These are phyloP conservation scores for Pyrenophora teres DNA, from an alignment of 2,329 filamentous ascomycete species.

Conservation along the genomic window DNA sequence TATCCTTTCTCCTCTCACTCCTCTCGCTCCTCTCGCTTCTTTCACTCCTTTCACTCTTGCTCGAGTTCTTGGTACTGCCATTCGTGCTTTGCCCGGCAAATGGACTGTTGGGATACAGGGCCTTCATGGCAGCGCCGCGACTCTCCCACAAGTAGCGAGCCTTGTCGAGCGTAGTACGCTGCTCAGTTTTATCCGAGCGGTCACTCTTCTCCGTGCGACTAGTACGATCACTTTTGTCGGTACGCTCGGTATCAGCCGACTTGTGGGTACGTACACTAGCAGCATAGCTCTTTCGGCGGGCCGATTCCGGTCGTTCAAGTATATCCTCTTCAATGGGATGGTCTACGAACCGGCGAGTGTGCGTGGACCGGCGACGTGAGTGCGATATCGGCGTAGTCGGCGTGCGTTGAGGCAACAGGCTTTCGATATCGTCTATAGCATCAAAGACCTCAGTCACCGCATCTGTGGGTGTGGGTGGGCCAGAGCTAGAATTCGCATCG, in stretches of 20 bases:
- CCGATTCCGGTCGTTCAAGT: conserved; percentile 23
- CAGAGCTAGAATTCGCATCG: conserved; percentile 35
- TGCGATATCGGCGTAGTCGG: conserved; percentile 18
- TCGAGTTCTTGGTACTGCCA: conserved; percentile 22
- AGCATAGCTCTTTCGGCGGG: conserved; percentile 39
- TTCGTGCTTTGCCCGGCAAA: conserved; percentile 22
- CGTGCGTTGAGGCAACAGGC: conserved; percentile 32
- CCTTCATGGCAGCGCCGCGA: conserved; percentile 47
- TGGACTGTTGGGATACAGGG: conserved; percentile 42
- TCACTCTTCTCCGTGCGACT: conserved; percentile 25
- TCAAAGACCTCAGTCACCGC: conserved; percentile 42
- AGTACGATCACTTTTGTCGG: conserved; percentile 24
- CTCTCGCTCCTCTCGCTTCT: conserved; percentile 22
- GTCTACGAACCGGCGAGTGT: conserved; percentile 29
- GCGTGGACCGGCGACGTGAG: neutral
- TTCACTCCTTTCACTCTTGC: conserved; percentile 16
- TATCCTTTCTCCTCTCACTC: conserved; percentile 23
- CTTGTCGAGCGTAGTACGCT: conserved; percentile 17
- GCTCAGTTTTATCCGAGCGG: conserved; percentile 25
- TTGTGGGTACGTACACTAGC: conserved; percentile 30
- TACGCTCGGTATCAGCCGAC: conserved; percentile 27
- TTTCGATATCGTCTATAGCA: conserved; percentile 43
- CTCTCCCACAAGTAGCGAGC: conserved; percentile 42
- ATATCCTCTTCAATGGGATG: conserved; percentile 29
- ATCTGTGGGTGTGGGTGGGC: conserved; percentile 30